Evolutionary conservation across 163 green algal species (phyloP).

Genomic region (Chlorella variabilis): DNA sequence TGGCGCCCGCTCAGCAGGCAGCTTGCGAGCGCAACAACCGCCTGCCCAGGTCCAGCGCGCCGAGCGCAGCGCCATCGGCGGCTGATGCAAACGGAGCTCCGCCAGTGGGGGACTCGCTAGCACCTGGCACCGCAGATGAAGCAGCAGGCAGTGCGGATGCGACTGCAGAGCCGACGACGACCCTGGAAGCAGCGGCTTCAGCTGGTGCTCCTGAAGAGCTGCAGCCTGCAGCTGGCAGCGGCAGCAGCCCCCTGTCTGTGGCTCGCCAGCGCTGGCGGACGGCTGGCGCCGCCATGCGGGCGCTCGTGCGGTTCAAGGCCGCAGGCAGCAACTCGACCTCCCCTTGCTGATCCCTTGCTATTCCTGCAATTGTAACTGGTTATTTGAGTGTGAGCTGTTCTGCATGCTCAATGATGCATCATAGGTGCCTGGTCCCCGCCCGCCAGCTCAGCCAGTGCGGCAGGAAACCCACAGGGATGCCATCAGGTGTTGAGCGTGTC

Average conservation of each 20-base stretch:
- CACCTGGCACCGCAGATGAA: neutral
- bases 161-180: no score
- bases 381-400: no score
- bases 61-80: no score
- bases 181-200: neutral
- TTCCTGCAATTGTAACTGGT: no score
- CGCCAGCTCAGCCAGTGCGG: no score
- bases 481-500: no score
- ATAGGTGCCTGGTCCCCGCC: no score
- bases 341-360: neutral
- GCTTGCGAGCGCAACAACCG: conserved; percentile 25
- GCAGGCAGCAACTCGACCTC: neutral
- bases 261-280: conserved; percentile 15
- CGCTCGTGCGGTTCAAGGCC: conserved; percentile 8
- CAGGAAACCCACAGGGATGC: no score
- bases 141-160: no score
- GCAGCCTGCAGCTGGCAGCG: neutral
- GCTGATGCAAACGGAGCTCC: neutral
- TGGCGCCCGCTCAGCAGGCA: conserved; percentile 22
- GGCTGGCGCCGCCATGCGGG: neutral
- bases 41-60: neutral
- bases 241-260: neutral
- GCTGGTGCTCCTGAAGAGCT: neutral
- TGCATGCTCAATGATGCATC: no score
- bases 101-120: neutral